phyloP scores from a whole-genome alignment of 306 rosid genomes.

The Urtica urens region DNA sequence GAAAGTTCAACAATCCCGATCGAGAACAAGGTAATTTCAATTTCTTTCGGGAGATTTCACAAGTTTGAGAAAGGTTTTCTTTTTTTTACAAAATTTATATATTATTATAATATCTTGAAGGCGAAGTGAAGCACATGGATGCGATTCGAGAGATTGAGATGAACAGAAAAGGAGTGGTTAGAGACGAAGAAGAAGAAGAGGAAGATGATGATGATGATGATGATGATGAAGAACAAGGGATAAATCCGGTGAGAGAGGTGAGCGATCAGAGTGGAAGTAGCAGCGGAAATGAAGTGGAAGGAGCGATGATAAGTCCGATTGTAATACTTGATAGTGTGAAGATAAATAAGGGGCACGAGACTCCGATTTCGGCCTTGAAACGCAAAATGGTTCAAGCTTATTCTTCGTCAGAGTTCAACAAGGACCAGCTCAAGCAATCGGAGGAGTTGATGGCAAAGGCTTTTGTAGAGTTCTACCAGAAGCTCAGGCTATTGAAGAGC shows the following conservation, averaged over 20 bases:
- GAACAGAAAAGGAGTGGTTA: conserved; percentile 26
- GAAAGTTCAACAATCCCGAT: too few species aligned
- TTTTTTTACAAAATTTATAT: too few species aligned
- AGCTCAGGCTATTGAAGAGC: conserved; percentile 57
- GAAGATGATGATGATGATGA: too few species aligned
- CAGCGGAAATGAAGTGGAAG: too few species aligned
- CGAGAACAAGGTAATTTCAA: too few species aligned
- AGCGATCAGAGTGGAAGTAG: conserved; percentile 13
- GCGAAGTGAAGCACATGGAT: conserved; percentile 38
- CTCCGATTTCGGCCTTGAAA: conserved; percentile 47
- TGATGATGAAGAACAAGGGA: too few species aligned
- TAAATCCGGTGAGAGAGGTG: conserved; percentile 14
- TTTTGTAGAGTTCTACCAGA: conserved; percentile 44
- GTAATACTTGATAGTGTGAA: conserved; percentile 44
- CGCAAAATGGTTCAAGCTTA: conserved; percentile 28
- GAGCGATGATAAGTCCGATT: conserved; percentile 33
- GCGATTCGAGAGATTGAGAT: conserved; percentile 54
- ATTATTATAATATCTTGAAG: too few species aligned
- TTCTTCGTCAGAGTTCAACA: conserved; percentile 49
- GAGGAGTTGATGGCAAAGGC: conserved; percentile 47
- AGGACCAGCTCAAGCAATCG: conserved; percentile 40
- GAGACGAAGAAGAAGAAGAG: too few species aligned
- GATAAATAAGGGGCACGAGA: conserved; percentile 44
- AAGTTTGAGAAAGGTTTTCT: too few species aligned
- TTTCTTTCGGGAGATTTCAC: not conserved